Conservation (phyloP, 169 alveolate species). For the Plasmodium malariae region DNA sequence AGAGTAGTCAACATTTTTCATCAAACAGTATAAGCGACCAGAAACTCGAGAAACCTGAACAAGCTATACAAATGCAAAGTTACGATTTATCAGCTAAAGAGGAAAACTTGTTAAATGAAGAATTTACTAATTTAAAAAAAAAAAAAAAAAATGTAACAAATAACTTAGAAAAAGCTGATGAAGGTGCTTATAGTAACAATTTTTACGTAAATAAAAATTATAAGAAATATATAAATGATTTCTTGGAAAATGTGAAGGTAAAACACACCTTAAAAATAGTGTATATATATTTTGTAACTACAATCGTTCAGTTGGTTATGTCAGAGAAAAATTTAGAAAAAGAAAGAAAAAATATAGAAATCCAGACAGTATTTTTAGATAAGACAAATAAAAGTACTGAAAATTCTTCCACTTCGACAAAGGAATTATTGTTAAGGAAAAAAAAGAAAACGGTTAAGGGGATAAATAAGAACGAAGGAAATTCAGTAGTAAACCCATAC, state of each 20-base stretch:
- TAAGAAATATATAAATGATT: slow-evolving; percentile 18
- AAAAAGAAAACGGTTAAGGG: neutral
- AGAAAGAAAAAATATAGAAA: slow-evolving; percentile 9
- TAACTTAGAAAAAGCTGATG: neutral
- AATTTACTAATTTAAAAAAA: neutral
- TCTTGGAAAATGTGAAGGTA: slow-evolving; percentile 31
- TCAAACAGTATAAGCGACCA: neutral
- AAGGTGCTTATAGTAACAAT: neutral
- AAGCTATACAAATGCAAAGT: neutral
- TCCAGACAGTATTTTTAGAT: neutral
- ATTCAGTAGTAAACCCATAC: neutral
- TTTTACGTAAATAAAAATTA: neutral
- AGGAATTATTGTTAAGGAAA: neutral
- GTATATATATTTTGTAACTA: slow-evolving; percentile 43
- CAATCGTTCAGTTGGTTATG: slow-evolving; percentile 35
- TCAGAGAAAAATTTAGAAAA: slow-evolving; percentile 47
- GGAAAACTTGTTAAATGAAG: neutral
- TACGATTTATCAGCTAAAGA: neutral
- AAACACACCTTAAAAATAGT: slow-evolving; percentile 52
- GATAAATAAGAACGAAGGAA: too few relatives aligned
- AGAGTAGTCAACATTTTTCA: neutral
- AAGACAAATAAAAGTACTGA: neutral
- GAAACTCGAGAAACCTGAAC: neutral
- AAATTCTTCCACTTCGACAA: neutral
- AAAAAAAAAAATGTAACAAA: neutral